Conservation (phyloP, 2,329 filamentous ascomycete genomes). For the Aspergillus brasiliensis region DNA sequence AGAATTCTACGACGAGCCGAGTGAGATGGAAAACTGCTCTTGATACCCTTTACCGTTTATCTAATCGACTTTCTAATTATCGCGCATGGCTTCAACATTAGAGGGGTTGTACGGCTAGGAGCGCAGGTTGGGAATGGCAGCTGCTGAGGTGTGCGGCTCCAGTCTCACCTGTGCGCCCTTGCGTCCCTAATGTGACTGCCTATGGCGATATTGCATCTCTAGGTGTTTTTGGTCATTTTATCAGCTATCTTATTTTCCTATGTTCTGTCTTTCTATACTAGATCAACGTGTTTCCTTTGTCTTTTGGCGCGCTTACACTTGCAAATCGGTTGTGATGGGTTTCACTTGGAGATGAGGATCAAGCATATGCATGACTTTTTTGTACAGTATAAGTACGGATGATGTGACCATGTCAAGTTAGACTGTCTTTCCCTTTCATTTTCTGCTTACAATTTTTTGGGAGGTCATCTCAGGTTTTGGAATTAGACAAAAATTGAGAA, state of each 20-base stretch:
- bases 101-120: conserved; percentile 4
- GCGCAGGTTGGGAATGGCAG: conserved; percentile 5
- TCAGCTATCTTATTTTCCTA: conserved; percentile 7
- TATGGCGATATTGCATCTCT: conserved; percentile 17
- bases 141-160: background rate
- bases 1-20: conserved; percentile 21
- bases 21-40: conserved; percentile 25
- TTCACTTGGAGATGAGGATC: background rate
- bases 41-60: conserved; percentile 35
- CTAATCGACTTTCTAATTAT: conserved; percentile 17
- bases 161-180: background rate
- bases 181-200: background rate
- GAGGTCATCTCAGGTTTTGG: background rate
- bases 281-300: conserved; percentile 5
- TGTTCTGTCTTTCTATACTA: conserved; percentile 4
- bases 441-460: background rate
- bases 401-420: conserved; percentile 25
- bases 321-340: conserved; percentile 9
- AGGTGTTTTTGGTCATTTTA: conserved; percentile 18
- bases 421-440: conserved; percentile 12
- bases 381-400: conserved; percentile 27
- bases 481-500: conserved; percentile 1
- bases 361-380: conserved; percentile 13
- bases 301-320: conserved; percentile 18
- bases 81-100: conserved; percentile 15